phyloP scores from a whole-genome alignment of 2,329 filamentous ascomycete genomes.

The Pezicula rhizophila region DNA sequence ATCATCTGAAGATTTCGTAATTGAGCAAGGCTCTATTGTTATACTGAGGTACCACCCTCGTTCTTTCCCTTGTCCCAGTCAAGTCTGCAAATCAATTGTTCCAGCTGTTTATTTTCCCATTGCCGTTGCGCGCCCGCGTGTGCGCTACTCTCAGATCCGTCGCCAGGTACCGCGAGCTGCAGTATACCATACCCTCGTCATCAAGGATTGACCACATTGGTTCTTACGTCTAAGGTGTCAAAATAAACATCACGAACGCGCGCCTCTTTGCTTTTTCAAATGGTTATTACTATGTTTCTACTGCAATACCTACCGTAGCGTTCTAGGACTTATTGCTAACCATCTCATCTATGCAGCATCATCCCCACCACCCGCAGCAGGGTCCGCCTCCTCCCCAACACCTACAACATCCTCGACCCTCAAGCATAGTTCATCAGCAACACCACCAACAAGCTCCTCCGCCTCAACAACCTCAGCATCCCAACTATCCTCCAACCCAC shows the following conservation, averaged over 20 bases:
- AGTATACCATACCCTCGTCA: constrained; percentile 23
- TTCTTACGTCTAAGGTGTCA: constrained; percentile 22
- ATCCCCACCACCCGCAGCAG: constrained; percentile 67
- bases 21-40: constrained; percentile 24
- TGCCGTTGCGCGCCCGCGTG: constrained; percentile 9
- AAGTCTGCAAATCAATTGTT: neutral
- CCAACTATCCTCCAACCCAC: constrained; percentile 63
- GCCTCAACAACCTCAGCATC: constrained; percentile 51
- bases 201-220: constrained; percentile 24
- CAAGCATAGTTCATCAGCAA: constrained; percentile 65
- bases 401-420: constrained; percentile 65
- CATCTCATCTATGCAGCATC: constrained; percentile 52
- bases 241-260: constrained; percentile 27
- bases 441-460: constrained; percentile 61
- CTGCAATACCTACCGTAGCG: constrained; percentile 16
- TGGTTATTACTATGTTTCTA: constrained; percentile 26
- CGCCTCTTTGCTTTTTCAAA: constrained; percentile 23
- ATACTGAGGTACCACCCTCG: constrained; percentile 28
- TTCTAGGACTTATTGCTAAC: constrained; percentile 19
- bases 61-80: constrained; percentile 23
- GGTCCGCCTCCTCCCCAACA: constrained; percentile 59
- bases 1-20: constrained; percentile 20
- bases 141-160: constrained; percentile 21
- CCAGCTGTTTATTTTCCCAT: neutral
- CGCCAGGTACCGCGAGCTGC: constrained; percentile 23